phyloP scores from a whole-genome alignment of 805 yeast genomes.

The Wickerhamiella australiensis region DNA sequence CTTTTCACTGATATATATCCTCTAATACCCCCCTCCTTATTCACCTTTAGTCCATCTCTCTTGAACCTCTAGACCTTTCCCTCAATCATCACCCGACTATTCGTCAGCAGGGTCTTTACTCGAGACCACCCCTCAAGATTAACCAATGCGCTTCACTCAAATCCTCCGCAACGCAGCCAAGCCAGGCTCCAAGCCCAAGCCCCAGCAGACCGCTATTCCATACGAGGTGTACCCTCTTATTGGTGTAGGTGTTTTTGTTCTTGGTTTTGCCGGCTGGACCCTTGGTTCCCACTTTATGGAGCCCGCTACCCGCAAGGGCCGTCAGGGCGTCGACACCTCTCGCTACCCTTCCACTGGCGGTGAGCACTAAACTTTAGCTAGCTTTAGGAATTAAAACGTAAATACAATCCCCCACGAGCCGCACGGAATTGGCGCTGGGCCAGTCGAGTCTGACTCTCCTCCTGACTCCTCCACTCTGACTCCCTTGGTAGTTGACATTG shows the following conservation, averaged over 20 bases:
- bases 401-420: too few species aligned
- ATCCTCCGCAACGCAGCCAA: constrained; percentile 19
- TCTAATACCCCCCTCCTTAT: neutral
- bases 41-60: neutral
- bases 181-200: constrained; percentile 2
- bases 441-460: too few species aligned
- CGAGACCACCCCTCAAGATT: neutral
- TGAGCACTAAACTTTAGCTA: constrained; percentile 5
- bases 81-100: neutral
- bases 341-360: constrained; percentile 18
- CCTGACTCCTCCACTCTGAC: too few species aligned
- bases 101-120: neutral
- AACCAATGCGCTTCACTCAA: constrained; percentile 20
- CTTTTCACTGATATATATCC: too few species aligned
- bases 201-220: constrained; percentile 17
- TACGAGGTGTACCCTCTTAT: constrained; percentile 22
- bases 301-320: constrained; percentile 21
- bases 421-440: too few species aligned
- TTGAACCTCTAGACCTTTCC: neutral
- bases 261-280: constrained; percentile 19
- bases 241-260: constrained; percentile 18
- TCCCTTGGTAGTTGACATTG: too few species aligned
- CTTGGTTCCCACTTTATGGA: constrained; percentile 18
- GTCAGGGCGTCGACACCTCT: constrained; percentile 21
- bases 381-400: neutral